Conservation (phyloP, 2,329 filamentous ascomycete genomes). For the Juglanconis juglandina region DNA sequence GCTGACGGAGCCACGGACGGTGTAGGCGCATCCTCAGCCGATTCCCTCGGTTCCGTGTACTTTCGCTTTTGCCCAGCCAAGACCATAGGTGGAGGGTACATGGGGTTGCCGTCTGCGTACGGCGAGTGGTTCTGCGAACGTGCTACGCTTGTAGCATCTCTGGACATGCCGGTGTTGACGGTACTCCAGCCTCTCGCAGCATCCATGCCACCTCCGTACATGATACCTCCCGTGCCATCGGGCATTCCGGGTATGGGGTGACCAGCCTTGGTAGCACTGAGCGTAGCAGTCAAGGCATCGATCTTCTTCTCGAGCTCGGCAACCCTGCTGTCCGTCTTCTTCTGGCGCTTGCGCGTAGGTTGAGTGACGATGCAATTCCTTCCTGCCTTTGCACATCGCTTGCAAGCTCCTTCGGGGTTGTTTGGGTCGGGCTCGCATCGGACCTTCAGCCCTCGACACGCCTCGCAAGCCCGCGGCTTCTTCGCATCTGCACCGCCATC, state of each 20-base stretch:
- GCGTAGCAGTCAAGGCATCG: conserved; percentile 76
- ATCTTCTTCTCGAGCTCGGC: conserved; percentile 92
- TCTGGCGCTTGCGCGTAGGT: conserved; percentile 74
- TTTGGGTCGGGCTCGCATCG: conserved; percentile 74
- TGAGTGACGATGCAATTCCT: conserved; percentile 74
- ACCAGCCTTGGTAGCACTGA: conserved; percentile 54
- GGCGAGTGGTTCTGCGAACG: conserved; percentile 17
- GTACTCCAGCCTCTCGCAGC: conserved; percentile 9
- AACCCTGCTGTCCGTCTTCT: conserved; percentile 86
- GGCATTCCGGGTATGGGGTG: conserved; percentile 4
- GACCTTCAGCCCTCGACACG: conserved; percentile 74
- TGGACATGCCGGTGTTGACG: conserved; percentile 3
- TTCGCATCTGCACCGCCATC: conserved; percentile 49
- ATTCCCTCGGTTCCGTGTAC: conserved; percentile 28
- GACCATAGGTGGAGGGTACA: conserved; percentile 23
- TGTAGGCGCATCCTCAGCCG: conserved; percentile 1
- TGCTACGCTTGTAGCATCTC: conserved; percentile 1
- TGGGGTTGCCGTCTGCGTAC: conserved; percentile 1
- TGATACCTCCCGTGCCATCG: conserved; percentile 10
- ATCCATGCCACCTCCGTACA: conserved; percentile 13
- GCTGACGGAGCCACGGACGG: conserved; percentile 13
- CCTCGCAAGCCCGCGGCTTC: conserved; percentile 69
- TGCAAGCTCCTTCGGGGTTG: conserved; percentile 62
- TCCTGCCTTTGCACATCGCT: conserved; percentile 77
- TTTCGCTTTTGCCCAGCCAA: conserved; percentile 41